Conservation (phyloP, 768 basidiomycete genomes). For the Amyloporia xantha region DNA sequence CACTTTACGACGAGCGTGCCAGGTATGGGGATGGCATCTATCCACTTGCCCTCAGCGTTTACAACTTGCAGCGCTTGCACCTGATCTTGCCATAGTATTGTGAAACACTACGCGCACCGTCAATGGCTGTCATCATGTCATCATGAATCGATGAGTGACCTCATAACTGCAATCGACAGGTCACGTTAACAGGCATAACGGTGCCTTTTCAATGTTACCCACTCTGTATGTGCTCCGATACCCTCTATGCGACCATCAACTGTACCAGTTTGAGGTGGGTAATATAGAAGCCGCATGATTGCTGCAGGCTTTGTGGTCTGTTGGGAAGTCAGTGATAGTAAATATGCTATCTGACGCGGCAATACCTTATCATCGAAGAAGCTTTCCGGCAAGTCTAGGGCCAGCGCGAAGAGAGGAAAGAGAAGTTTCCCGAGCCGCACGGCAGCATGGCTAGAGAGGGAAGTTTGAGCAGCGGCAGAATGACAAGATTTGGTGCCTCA, state of each 20-base stretch:
- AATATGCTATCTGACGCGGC: too few species aligned
- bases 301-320: conserved; percentile 60
- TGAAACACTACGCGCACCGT: conserved; percentile 89
- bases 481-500: too few species aligned
- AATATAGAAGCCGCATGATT: conserved; percentile 64
- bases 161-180: too few species aligned
- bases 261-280: conserved; percentile 63
- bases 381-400: conserved; percentile 49
- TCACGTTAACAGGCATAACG: too few species aligned
- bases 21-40: conserved; percentile 69
- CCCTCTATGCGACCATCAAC: conserved; percentile 68
- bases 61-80: conserved; percentile 77
- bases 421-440: conserved; percentile 46
- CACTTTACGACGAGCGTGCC: conserved; percentile 87
- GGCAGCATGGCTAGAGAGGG: conserved; percentile 53
- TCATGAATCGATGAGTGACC: too few species aligned
- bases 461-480: too few species aligned
- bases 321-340: too few species aligned
- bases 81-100: conserved; percentile 79
- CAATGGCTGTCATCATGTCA: too few species aligned
- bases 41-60: conserved; percentile 73
- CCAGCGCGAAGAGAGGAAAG: conserved; percentile 67
- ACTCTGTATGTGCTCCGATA: conserved; percentile 82
- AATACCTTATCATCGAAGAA: conserved; percentile 67
- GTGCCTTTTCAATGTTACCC: too few species aligned